Conservation (phyloP, 352 stramenopile species). For the Globisporangium recalcitrans region DNA sequence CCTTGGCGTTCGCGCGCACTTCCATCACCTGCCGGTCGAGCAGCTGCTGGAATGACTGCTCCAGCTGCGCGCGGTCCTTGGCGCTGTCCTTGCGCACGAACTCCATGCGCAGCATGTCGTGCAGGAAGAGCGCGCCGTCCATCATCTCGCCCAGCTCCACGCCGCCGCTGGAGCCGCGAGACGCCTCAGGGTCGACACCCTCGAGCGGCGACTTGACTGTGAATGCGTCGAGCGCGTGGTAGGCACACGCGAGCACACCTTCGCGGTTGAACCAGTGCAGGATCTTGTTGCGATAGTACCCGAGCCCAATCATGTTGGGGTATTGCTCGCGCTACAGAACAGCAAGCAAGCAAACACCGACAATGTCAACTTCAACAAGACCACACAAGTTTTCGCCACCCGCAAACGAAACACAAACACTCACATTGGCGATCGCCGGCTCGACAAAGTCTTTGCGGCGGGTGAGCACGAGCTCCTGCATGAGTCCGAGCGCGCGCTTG, state of each 20-base stretch:
- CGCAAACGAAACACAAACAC: conserved; percentile 4
- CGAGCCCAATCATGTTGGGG: conserved; percentile 81
- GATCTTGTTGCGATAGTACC: conserved; percentile 87
- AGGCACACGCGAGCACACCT: conserved; percentile 71
- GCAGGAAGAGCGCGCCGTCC: conserved; percentile 57
- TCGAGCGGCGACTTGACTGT: conserved; percentile 17
- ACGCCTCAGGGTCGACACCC: conserved; percentile 4
- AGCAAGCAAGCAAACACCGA: conserved; percentile 12
- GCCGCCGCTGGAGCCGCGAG: conserved; percentile 9
- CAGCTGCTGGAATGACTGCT: conserved; percentile 31
- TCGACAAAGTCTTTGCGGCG: conserved; percentile 75
- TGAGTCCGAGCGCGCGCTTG: conserved; percentile 55
- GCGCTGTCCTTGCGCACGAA: conserved; percentile 69
- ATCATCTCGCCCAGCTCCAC: conserved; percentile 51
- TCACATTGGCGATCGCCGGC: conserved; percentile 67
- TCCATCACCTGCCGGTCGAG: conserved; percentile 42
- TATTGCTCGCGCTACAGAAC: conserved; percentile 64
- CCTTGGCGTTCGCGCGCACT: conserved; percentile 2
- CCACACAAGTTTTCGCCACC: background rate
- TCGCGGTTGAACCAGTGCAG: conserved; percentile 84
- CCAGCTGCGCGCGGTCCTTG: conserved; percentile 39
- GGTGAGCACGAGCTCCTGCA: conserved; percentile 63
- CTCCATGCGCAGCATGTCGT: conserved; percentile 75
- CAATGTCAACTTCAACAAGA: conserved; percentile 5
- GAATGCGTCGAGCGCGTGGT: conserved; percentile 55